Evolutionary conservation across 148 eudicot genomes (phyloP).

Genomic region (Chenopodium formosanum): DNA sequence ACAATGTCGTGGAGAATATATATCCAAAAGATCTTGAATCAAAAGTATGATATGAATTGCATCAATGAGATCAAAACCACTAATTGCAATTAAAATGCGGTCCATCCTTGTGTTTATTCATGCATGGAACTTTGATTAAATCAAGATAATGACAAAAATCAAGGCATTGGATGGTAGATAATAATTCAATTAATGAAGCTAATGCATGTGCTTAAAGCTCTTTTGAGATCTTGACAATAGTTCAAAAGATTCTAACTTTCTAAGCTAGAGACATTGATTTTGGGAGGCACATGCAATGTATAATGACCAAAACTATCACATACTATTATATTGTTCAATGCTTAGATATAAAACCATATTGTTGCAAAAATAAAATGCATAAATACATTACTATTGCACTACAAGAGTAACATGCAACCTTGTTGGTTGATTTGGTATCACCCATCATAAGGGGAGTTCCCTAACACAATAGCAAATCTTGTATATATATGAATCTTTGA

Average conservation of each 20-base stretch:
- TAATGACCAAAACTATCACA: neutral
- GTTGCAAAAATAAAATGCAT: neutral
- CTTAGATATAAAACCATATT: neutral
- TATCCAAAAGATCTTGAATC: too few relatives aligned
- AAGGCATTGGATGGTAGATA: neutral
- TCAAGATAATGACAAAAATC: conserved; percentile 2
- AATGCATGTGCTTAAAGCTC: conserved; percentile 19
- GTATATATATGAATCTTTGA: neutral
- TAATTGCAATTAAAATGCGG: neutral
- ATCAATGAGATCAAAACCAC: neutral
- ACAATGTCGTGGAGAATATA: too few relatives aligned
- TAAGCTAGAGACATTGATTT: conserved; percentile 26
- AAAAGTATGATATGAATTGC: too few relatives aligned
- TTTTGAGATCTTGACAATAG: conserved; percentile 7
- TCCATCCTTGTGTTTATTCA: neutral
- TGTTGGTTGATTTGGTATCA: conserved; percentile 15
- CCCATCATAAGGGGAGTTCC: conserved; percentile 7
- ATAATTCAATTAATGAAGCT: neutral
- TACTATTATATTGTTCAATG: neutral
- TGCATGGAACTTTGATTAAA: neutral
- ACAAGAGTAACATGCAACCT: neutral
- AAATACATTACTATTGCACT: too few relatives aligned
- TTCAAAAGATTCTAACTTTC: conserved; percentile 15
- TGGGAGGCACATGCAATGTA: conserved; percentile 30
- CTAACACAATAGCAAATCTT: conserved; percentile 2